Evolutionary conservation across 2,329 filamentous ascomycete species (phyloP).

Genomic region (Teratosphaeria gauchensis): DNA sequence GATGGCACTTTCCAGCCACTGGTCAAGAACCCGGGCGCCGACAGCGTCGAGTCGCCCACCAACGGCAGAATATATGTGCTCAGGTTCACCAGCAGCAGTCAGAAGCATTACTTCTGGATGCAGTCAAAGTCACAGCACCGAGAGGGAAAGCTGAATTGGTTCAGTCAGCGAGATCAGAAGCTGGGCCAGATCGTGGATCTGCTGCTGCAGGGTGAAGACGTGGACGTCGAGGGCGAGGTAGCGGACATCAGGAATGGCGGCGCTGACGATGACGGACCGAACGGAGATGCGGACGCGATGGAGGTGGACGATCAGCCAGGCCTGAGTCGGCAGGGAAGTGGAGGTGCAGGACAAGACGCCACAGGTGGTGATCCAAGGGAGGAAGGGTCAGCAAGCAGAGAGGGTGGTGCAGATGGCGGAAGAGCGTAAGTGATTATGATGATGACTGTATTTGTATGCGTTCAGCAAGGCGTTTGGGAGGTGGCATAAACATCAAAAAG

Average conservation of each 20-base stretch:
- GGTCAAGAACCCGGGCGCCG: constrained; percentile 32
- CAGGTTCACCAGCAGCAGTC: constrained; percentile 86
- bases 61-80: constrained; percentile 88
- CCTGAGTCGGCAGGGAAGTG: constrained; percentile 53
- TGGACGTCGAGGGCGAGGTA: constrained; percentile 67
- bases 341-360: constrained; percentile 75
- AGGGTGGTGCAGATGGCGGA: constrained; percentile 91
- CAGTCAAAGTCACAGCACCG: constrained; percentile 78
- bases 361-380: constrained; percentile 86
- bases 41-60: constrained; percentile 53
- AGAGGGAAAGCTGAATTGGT: constrained; percentile 61
- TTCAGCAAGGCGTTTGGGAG: constrained; percentile 6
- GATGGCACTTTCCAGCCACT: constrained; percentile 75
- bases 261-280: constrained; percentile 47
- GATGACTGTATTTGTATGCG: neutral
- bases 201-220: constrained; percentile 78
- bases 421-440: constrained; percentile 79
- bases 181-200: constrained; percentile 79
- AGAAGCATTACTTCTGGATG: constrained; percentile 91
- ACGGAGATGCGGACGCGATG: constrained; percentile 35
- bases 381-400: constrained; percentile 78
- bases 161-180: constrained; percentile 77
- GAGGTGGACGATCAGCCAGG: constrained; percentile 69
- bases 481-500: neutral
- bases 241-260: constrained; percentile 28